A percentile compares a stretch with the other conserved stretches of the same genome.
phyloP scores from a whole-genome alignment of 2,329 filamentous ascomycete species.

The Nectriaceae sp. region DNA sequence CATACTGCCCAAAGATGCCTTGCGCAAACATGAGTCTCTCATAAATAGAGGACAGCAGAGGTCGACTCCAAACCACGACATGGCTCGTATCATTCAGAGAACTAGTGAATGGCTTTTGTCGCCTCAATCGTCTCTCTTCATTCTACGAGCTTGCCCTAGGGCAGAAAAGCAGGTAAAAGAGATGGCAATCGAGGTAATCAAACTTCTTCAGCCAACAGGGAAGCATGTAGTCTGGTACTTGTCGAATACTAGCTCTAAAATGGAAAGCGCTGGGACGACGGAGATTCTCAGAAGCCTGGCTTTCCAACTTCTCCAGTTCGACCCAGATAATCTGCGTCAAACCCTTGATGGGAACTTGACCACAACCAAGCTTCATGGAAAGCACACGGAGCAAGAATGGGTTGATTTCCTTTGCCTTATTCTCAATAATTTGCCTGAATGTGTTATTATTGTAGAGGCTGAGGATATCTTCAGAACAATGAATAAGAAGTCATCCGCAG shows the following conservation, averaged over 20 bases:
- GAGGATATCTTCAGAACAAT: slow-evolving; percentile 5
- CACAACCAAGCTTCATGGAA: background rate
- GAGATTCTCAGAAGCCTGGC: slow-evolving; percentile 2
- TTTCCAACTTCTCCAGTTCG: background rate
- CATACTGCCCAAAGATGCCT: background rate
- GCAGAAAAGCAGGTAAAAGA: slow-evolving; percentile 3
- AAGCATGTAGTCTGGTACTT: slow-evolving; percentile 6
- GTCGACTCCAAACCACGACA: background rate
- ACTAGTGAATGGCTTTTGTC: slow-evolving; percentile 1
- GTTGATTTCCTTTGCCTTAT: slow-evolving; percentile 1
- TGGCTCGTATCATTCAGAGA: background rate
- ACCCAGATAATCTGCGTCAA: background rate
- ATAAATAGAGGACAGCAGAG: background rate
- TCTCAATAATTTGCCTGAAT: background rate
- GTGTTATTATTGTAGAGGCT: slow-evolving; percentile 5
- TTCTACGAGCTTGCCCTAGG: slow-evolving; percentile 1
- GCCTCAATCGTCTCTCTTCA: background rate
- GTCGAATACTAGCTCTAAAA: background rate
- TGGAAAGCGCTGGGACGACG: background rate
- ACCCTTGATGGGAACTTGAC: background rate
- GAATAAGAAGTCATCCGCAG: too few species aligned
- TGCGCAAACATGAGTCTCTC: slow-evolving; percentile 1
- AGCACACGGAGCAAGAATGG: slow-evolving; percentile 3
- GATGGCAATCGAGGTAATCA: slow-evolving; percentile 4
- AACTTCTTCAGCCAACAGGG: background rate